Conservation (phyloP, 768 basidiomycete genomes). For the Russula emetica region DNA sequence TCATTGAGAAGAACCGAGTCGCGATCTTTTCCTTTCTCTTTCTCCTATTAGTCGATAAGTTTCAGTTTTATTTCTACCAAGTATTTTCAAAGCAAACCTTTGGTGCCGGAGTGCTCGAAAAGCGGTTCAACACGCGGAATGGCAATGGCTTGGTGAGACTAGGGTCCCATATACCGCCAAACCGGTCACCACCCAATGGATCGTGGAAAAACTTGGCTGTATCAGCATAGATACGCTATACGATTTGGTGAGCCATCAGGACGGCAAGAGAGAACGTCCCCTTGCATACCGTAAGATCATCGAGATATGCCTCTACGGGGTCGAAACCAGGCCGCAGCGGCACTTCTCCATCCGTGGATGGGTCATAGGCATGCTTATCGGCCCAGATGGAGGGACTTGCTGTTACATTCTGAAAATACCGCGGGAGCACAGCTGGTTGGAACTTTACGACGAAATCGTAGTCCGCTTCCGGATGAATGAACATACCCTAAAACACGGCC, state of each 20-base stretch:
- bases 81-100: conserved; percentile 33
- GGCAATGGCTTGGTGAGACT: conserved; percentile 53
- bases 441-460: conserved; percentile 85
- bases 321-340: conserved; percentile 68
- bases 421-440: conserved; percentile 56
- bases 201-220: conserved; percentile 85
- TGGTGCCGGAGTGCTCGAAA: conserved; percentile 57
- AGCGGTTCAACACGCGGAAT: conserved; percentile 81
- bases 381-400: conserved; percentile 48
- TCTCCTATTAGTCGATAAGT: conserved; percentile 24
- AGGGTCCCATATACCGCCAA: conserved; percentile 88
- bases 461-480: conserved; percentile 75
- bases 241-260: neutral
- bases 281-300: conserved; percentile 63
- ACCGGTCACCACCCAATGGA: conserved; percentile 66
- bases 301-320: conserved; percentile 61
- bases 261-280: neutral
- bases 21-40: conserved; percentile 44
- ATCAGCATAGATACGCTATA: conserved; percentile 65
- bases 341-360: conserved; percentile 31
- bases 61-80: conserved; percentile 6
- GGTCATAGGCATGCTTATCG: conserved; percentile 45
- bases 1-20: conserved; percentile 64
- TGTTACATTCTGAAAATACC: conserved; percentile 68
- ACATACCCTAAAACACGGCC: conserved; percentile 57